Evolutionary conservation across 2,329 filamentous ascomycete genomes (phyloP).

Genomic region (Aureobasidium zeae): DNA sequence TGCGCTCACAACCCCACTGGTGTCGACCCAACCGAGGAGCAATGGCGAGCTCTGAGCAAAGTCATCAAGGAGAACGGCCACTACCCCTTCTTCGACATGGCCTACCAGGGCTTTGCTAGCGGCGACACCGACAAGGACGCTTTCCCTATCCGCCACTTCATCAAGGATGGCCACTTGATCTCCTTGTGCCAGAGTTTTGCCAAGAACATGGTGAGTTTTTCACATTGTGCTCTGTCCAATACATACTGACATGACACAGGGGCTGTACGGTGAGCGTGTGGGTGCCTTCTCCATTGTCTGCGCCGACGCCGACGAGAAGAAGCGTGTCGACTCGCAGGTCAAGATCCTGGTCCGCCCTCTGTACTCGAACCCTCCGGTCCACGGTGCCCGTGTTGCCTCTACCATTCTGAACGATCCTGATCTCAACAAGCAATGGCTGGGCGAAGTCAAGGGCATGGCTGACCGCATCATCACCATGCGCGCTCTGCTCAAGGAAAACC

Average conservation of each 20-base stretch:
- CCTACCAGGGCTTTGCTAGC: constrained; percentile 95
- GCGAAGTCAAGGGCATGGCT: constrained; percentile 96
- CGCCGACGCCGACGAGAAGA: constrained; percentile 79
- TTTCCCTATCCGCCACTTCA: constrained; percentile 86
- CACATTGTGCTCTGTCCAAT: neutral
- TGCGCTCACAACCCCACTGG: constrained; percentile 98
- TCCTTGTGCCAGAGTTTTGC: constrained; percentile 89
- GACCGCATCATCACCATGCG: constrained; percentile 99
- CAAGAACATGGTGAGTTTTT: constrained; percentile 81
- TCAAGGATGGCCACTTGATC: constrained; percentile 82
- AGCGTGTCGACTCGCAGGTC: constrained; percentile 91
- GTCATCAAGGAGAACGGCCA: constrained; percentile 79
- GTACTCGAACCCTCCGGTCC: constrained; percentile 96
- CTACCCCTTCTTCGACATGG: constrained; percentile 98
- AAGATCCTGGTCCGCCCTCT: constrained; percentile 95
- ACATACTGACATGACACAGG: constrained; percentile 41
- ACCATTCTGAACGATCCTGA: constrained; percentile 79
- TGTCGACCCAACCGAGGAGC: constrained; percentile 81
- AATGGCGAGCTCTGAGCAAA: constrained; percentile 85
- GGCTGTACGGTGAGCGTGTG: constrained; percentile 96
- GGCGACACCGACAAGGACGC: constrained; percentile 88
- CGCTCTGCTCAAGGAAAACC: constrained; percentile 83
- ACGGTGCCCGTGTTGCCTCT: constrained; percentile 88
- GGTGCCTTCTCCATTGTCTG: constrained; percentile 92
- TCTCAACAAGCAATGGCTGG: constrained; percentile 89